Percentiles rank a stretch among this genome's conserved stretches.
These are phyloP conservation scores for Aphanomyces cochlioides DNA, from an alignment of 352 stramenopile genomes.

Conservation along the genomic window DNA sequence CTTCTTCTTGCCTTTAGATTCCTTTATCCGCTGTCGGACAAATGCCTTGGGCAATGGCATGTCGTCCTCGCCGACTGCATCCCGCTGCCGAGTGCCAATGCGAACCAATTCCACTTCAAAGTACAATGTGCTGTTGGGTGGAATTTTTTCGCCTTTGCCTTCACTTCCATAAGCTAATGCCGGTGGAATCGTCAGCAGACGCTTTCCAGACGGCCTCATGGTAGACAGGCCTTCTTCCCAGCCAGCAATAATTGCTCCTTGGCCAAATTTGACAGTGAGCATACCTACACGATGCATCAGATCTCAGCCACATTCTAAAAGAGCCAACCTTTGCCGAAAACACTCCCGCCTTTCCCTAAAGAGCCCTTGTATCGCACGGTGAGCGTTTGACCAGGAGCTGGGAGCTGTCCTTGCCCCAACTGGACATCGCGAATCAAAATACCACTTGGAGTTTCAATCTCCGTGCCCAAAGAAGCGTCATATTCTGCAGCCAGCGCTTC, in stretches of 20 bases:
- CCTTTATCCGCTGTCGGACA: conserved; percentile 45
- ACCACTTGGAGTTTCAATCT: conserved; percentile 57
- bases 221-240: conserved; percentile 77
- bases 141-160: conserved; percentile 73
- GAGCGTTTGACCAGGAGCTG: conserved; percentile 55
- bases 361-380: conserved; percentile 67
- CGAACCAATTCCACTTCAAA: conserved; percentile 80
- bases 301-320: neutral
- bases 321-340: conserved; percentile 56
- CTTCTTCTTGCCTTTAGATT: conserved; percentile 29
- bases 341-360: conserved; percentile 52
- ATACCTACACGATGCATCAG: conserved; percentile 36
- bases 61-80: conserved; percentile 53
- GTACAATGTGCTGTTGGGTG: conserved; percentile 64
- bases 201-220: conserved; percentile 60
- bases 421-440: conserved; percentile 53
- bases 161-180: conserved; percentile 60
- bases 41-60: conserved; percentile 66
- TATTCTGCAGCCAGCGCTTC: conserved; percentile 52
- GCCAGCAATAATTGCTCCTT: conserved; percentile 66
- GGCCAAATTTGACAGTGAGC: conserved; percentile 59
- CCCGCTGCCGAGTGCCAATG: conserved; percentile 69
- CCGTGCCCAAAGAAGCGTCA: conserved; percentile 45
- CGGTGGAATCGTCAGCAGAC: conserved; percentile 57
- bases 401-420: conserved; percentile 51